Conservation (phyloP, 306 rosid species). For the Dryas drummondii region DNA sequence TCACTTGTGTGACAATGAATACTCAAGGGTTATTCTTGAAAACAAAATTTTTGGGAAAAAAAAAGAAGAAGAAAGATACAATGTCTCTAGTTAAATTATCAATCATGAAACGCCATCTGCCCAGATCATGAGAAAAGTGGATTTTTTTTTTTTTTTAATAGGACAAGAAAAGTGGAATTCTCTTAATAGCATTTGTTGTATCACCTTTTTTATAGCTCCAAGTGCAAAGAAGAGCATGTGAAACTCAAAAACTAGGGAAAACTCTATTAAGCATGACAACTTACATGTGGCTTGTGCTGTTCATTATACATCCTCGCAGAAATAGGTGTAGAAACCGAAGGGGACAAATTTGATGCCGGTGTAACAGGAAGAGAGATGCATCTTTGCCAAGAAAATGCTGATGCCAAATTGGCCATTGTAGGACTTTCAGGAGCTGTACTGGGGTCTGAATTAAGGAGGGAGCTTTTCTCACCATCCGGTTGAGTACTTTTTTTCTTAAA, state of each 20-base stretch:
- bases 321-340: constrained; percentile 58
- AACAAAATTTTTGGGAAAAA: not conserved
- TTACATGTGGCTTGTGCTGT: constrained; percentile 55
- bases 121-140: too few species aligned
- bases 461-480: constrained; percentile 75
- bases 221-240: constrained; percentile 16
- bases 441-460: constrained; percentile 66
- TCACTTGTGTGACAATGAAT: not conserved
- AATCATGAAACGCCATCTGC: not conserved
- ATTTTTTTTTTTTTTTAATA: too few species aligned
- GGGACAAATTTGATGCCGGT: constrained; percentile 65
- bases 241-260: constrained; percentile 22
- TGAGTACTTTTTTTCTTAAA: constrained; percentile 64
- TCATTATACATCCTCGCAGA: constrained; percentile 69
- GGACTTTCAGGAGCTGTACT: constrained; percentile 53
- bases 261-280: constrained; percentile 29
- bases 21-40: not conserved
- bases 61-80: not conserved
- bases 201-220: not conserved
- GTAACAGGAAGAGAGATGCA: constrained; percentile 88
- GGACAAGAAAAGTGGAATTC: not conserved
- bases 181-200: not conserved
- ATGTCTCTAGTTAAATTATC: not conserved
- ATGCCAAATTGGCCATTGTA: constrained; percentile 35
- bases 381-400: constrained; percentile 66